Percentiles rank a stretch among this genome's conserved stretches.
Conservation (phyloP, 1,284 basidiomycete species). For the Blastosporella zonata region DNA sequence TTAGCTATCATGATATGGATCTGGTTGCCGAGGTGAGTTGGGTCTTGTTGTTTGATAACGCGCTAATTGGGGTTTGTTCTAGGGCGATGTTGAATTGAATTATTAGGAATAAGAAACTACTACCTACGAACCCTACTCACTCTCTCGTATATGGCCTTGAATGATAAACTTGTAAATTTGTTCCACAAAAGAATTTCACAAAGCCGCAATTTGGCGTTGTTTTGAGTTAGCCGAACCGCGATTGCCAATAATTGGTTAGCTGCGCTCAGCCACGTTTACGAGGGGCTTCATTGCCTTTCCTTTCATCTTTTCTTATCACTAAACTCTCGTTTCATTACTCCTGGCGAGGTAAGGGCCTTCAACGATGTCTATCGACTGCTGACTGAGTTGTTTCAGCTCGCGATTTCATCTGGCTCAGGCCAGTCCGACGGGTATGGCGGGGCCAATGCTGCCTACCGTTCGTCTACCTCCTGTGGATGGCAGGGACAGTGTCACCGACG, state of each 20-base stretch:
- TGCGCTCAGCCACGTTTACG: slow-evolving; percentile 8
- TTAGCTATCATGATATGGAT: slow-evolving; percentile 88
- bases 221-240: slow-evolving; percentile 8
- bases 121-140: slow-evolving; percentile 1
- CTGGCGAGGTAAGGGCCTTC: slow-evolving; percentile 12
- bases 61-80: slow-evolving; percentile 5
- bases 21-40: slow-evolving; percentile 67
- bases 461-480: slow-evolving; percentile 29
- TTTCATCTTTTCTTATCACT: slow-evolving; percentile 1
- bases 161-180: slow-evolving; percentile 4
- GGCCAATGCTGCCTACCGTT: slow-evolving; percentile 32
- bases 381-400: too few species aligned
- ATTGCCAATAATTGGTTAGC: background rate
- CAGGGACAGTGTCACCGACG: slow-evolving; percentile 28
- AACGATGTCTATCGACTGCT: too few species aligned
- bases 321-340: background rate
- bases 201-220: slow-evolving; percentile 14
- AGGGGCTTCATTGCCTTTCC: slow-evolving; percentile 13
- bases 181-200: background rate
- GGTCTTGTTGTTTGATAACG: background rate
- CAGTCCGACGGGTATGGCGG: slow-evolving; percentile 23
- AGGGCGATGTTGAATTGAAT: slow-evolving; percentile 77
- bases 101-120: slow-evolving; percentile 38
- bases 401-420: slow-evolving; percentile 11
- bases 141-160: background rate